Evolutionary conservation across 306 rosid genomes (phyloP), one percentile per base, ranked within the genome.

Genomic region (Alnus rubra): DNA sequence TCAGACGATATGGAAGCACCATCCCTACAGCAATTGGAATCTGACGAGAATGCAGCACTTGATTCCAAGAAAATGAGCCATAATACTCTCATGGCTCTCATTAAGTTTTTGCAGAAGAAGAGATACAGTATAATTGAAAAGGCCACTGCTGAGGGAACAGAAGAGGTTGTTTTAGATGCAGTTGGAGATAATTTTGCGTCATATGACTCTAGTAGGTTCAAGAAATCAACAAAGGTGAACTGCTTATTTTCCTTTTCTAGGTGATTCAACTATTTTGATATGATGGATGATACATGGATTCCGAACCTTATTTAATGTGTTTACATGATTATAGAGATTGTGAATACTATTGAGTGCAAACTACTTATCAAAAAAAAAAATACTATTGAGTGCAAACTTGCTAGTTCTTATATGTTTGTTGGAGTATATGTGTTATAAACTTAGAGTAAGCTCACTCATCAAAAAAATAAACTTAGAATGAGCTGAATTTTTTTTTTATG

Each of bases 101-200:
- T 96, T 75, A 96, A 96, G 87, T 91, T 85, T 82, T 81, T 96
- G 77, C 99, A 96, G 87, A 96, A 91, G 89, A 96, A 90, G 80
- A 88, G 99, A 84, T 82, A 69, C 65, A 69, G 85, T 77, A 79
- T 96, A 73, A 84, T 96, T 82, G 99, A 96, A 87, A 93, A 88
- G 87, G 99, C 99, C 79, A 87, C 99, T 79, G 88, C 97, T 51
- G 99, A 96, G 87, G 98, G 97, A 88, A 96, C 99, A 69, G 96
- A 93, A 78, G 98, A 93, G 91, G 99, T 90, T 58, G 97, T 96
- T 84, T 86, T 88, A 75, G 99, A 87, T 83, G 99, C 92, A 12
- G 97, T 91, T 80, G 98, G 98, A 86, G 91, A 93, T 80, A 87
- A 82, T 84, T 85, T 81, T 31, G 49, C 85, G 60, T 82, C 91